Percentiles rank a stretch among this genome's conserved stretches.
These are phyloP conservation scores for Exophiala oligosperma DNA, from an alignment of 2,329 filamentous ascomycete species.

Conservation along the genomic window DNA sequence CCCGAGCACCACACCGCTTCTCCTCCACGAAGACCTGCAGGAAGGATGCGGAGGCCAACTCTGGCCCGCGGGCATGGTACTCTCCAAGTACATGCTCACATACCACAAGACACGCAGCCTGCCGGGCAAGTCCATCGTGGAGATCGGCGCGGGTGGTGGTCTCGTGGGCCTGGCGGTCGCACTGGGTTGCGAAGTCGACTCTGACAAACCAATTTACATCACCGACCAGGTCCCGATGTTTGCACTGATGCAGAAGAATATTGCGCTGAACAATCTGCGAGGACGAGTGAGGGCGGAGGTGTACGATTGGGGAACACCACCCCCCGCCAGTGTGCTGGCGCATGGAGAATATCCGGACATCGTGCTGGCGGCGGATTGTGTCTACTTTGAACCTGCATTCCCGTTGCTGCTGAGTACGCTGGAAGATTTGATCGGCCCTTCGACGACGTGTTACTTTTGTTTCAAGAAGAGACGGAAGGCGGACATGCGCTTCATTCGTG, in stretches of 20 bases:
- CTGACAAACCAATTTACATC: constrained; percentile 61
- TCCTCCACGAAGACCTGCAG: constrained; percentile 79
- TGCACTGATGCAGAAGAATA: constrained; percentile 81
- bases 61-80: constrained; percentile 90
- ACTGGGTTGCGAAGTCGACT: constrained; percentile 53
- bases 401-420: constrained; percentile 81
- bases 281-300: constrained; percentile 65
- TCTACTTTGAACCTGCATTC: constrained; percentile 96
- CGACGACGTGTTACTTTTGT: constrained; percentile 78
- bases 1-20: constrained; percentile 58
- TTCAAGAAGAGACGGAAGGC: constrained; percentile 90
- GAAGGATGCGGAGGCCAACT: constrained; percentile 90
- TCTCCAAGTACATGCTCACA: constrained; percentile 77
- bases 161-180: constrained; percentile 71
- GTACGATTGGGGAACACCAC: constrained; percentile 70
- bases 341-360: constrained; percentile 62
- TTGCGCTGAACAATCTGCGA: constrained; percentile 72
- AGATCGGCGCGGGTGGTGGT: constrained; percentile 88
- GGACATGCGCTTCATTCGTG: constrained; percentile 73
- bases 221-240: constrained; percentile 90
- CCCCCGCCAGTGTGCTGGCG: constrained; percentile 27
- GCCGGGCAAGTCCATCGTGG: constrained; percentile 60
- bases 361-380: constrained; percentile 92
- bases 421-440: constrained; percentile 65
- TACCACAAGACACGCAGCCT: constrained; percentile 20